Conservation (phyloP, 2,329 filamentous ascomycete genomes). For the Lasiodiplodia sp. region DNA sequence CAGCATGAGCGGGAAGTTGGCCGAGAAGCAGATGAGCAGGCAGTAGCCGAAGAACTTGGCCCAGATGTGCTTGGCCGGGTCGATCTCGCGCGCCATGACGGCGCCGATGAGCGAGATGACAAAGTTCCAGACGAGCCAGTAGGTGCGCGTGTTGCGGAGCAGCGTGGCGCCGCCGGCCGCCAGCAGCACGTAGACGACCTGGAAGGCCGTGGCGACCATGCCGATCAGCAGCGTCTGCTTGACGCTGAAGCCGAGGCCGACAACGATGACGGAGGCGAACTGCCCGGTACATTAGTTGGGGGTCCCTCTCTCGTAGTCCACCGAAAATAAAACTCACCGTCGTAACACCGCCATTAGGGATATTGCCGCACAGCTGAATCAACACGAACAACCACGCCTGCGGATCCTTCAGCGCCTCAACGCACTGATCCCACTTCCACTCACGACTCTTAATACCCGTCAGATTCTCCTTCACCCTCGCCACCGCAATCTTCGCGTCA, state of each 20-base stretch:
- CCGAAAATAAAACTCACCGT: conserved; percentile 6
- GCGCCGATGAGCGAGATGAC: conserved; percentile 37
- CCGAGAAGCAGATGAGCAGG: conserved; percentile 38
- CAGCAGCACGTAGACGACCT: conserved; percentile 29
- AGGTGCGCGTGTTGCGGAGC: conserved; percentile 31
- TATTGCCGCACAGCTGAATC: conserved; percentile 22
- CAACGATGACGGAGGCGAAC: conserved; percentile 29
- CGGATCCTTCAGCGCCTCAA: conserved; percentile 43
- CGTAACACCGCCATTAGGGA: conserved; percentile 26
- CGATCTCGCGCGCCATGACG: conserved; percentile 37
- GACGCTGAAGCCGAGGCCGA: conserved; percentile 29
- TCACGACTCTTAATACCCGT: conserved; percentile 34
- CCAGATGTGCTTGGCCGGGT: conserved; percentile 30
- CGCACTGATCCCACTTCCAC: conserved; percentile 48
- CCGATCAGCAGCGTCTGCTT: conserved; percentile 31
- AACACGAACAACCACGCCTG: conserved; percentile 30
- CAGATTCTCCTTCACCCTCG: conserved; percentile 32
- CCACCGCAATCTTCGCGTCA: conserved; percentile 44
- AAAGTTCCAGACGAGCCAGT: conserved; percentile 34
- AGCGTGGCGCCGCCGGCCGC: conserved; percentile 25
- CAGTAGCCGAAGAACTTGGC: conserved; percentile 42
- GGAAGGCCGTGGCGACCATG: conserved; percentile 34
- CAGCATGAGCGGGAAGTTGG: conserved; percentile 41
- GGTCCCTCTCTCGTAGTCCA: background rate
- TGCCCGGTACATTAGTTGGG: background rate